Evolutionary conservation across 2,329 filamentous ascomycete genomes (phyloP).

Genomic region (Penicillium janthinellum): DNA sequence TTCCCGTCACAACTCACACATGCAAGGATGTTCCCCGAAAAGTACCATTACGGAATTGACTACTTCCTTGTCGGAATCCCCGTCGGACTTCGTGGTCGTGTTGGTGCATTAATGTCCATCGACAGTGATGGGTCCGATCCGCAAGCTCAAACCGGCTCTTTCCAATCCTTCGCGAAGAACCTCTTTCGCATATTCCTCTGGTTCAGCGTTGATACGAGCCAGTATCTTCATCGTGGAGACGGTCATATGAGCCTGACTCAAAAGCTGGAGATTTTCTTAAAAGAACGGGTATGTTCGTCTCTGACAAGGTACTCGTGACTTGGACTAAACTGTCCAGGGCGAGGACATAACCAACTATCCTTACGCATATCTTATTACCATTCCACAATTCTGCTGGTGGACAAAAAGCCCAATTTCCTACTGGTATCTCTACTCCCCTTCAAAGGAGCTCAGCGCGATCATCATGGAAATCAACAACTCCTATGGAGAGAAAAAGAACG

Average conservation of each 20-base stretch:
- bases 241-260: neutral
- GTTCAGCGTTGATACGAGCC: slow-evolving; percentile 8
- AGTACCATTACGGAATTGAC: slow-evolving; percentile 18
- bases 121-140: slow-evolving; percentile 6
- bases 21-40: slow-evolving; percentile 12
- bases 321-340: slow-evolving; percentile 7
- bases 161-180: neutral
- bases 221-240: slow-evolving; percentile 9
- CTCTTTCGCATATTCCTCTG: slow-evolving; percentile 1
- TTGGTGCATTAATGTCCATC: slow-evolving; percentile 16
- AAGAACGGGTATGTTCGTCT: slow-evolving; percentile 4
- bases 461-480: slow-evolving; percentile 24
- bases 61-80: slow-evolving; percentile 22
- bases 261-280: slow-evolving; percentile 13
- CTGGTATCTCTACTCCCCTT: slow-evolving; percentile 19
- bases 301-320: neutral
- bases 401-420: slow-evolving; percentile 15
- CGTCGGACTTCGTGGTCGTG: slow-evolving; percentile 16
- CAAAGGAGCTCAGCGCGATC: slow-evolving; percentile 10
- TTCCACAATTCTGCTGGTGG: slow-evolving; percentile 15
- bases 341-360: slow-evolving; percentile 9
- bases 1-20: slow-evolving; percentile 17
- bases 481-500: slow-evolving; percentile 15
- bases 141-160: neutral
- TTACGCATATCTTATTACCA: slow-evolving; percentile 15